Evolutionary conservation across 1,139 yeast species (phyloP).

Genomic region (Blastobotrys illinoisensis): DNA sequence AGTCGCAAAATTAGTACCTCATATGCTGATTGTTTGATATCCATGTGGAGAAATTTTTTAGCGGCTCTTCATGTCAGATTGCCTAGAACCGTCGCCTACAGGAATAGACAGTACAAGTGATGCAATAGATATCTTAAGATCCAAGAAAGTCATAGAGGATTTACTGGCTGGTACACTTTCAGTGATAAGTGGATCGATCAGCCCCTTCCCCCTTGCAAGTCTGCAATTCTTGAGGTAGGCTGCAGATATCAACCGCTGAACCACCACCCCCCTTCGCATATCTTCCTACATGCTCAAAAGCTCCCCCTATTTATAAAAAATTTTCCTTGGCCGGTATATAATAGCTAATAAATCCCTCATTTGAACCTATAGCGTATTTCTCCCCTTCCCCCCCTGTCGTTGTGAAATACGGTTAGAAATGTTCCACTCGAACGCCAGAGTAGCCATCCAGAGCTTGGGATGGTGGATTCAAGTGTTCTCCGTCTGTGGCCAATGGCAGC

Average conservation of each 20-base stretch:
- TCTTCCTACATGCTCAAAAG: not conserved
- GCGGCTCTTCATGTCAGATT: not conserved
- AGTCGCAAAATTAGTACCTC: not conserved
- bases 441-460: not conserved
- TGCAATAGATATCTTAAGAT: too few species aligned
- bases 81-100: too few species aligned
- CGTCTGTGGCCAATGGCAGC: not conserved
- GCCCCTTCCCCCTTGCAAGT: not conserved
- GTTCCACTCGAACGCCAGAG: not conserved
- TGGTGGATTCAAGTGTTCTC: slow-evolving; percentile 2
- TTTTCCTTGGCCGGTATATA: not conserved
- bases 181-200: not conserved
- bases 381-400: not conserved
- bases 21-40: not conserved
- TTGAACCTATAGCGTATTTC: not conserved
- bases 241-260: not conserved
- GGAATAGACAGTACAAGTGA: too few species aligned
- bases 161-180: too few species aligned
- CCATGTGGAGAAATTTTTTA: not conserved
- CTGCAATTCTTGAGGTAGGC: not conserved
- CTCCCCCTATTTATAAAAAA: not conserved
- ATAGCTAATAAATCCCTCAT: not conserved
- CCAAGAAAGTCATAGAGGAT: too few species aligned
- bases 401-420: not conserved
- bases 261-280: not conserved